Percentiles rank a stretch among this genome's conserved stretches.
Evolutionary conservation across 768 basidiomycete species (phyloP).

Genomic region (Mycena kentingensis): DNA sequence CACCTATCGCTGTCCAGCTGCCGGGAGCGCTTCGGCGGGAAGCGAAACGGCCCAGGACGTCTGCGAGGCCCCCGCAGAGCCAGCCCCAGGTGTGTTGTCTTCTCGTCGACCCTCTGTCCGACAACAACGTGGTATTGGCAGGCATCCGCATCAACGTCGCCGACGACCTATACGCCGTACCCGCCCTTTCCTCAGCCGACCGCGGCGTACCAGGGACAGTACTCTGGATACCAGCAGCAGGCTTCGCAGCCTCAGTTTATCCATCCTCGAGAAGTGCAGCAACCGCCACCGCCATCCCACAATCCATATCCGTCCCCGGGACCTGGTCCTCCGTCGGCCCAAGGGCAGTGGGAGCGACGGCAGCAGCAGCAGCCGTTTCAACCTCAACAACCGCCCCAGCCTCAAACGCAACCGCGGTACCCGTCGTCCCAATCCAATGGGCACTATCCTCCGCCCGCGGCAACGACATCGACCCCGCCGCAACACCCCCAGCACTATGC

Average conservation of each 20-base stretch:
- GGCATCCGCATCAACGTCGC: slow-evolving; percentile 6
- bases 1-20: slow-evolving; percentile 20
- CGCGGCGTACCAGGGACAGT: slow-evolving; percentile 10
- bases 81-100: slow-evolving; percentile 17
- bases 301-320: slow-evolving; percentile 51
- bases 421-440: slow-evolving; percentile 1
- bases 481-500: slow-evolving; percentile 2
- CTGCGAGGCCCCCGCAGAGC: neutral
- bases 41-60: slow-evolving; percentile 6
- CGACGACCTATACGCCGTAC: slow-evolving; percentile 1
- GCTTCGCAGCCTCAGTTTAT: slow-evolving; percentile 23
- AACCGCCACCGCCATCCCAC: slow-evolving; percentile 39
- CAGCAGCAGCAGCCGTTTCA: slow-evolving; percentile 35
- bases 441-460: slow-evolving; percentile 9
- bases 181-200: slow-evolving; percentile 10
- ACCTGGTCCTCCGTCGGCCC: slow-evolving; percentile 42
- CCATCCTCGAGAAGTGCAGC: slow-evolving; percentile 23
- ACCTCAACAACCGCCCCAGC: slow-evolving; percentile 24
- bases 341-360: slow-evolving; percentile 42
- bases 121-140: slow-evolving; percentile 12
- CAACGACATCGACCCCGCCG: slow-evolving; percentile 5
- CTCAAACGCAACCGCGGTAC: neutral
- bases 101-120: neutral
- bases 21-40: slow-evolving; percentile 3
- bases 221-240: slow-evolving; percentile 7